Base-by-base conservation (phyloP, 2,329 filamentous ascomycete species). In the Trichoderma sp. region DNA sequence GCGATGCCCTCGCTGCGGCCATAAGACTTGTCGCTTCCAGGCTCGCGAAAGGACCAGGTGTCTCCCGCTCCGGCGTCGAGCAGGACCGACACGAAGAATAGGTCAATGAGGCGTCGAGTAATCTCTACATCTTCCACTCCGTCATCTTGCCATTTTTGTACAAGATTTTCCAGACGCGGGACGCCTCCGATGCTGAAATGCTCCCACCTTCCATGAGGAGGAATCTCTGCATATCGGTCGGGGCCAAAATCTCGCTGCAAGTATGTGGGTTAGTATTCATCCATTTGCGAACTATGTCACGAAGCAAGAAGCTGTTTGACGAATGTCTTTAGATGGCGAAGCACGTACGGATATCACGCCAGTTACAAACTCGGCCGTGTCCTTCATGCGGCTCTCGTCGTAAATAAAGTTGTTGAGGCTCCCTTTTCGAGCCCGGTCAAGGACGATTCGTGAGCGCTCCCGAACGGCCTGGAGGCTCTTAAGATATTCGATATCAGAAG, bases 11-110 rank as follows among this genome's bases (percentile, higher is more conserved):
- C 85, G 63, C 83, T 85, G 4, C 84, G 74, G 10, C 76, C 79
- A 56, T 82, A 83, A 7, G 72, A 70, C 8, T 76, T 71, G 6
- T 74, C 76, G 1, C 77, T 77, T 0, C 68, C 74, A 0, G 81
- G 79, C 73, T 86, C 85, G 0, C 74, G 76, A 67, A 80, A 87
- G 0, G 72, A 75, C 85, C 85, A 87, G 13, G 76, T 70, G 73
- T 86, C 83, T 1, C 85, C 85, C 0, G 85, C 85, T 0, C 85
- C 85, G 0, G 85, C 86, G 72, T 89, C 87, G 0, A 88, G 78
- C 19, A 89, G 79, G 0, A 89, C 87, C 0, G 87, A 88, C 3
- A 88, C 85, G 58, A 89, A 84, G 77, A 90, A 90, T 8, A 90
- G 78, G 73, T 90, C 88, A 56, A 89, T 82, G 21, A 89, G 76